Base-by-base conservation (phyloP, 2,329 filamentous ascomycete species). In the Ceratocystis ficicola region DNA sequence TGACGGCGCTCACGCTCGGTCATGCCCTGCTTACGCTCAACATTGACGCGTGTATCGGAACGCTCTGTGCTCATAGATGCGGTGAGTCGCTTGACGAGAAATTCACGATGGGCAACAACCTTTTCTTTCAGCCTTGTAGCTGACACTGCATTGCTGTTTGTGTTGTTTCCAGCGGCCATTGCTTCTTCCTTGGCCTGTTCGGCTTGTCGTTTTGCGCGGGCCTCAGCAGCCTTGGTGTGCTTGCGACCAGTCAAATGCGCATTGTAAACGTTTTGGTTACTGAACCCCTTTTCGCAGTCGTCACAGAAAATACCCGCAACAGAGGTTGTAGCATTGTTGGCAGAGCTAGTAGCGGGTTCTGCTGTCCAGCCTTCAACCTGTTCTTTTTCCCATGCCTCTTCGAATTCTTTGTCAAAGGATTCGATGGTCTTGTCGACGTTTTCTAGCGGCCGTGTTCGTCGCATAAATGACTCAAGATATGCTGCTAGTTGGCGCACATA, bases 11-110 rank as follows among this genome's bases (percentile, higher is more conserved):
- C 94, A 41, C 91, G 86, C 73, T 97, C 93, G 2, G 94, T 99
- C 91, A 99, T 96, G 70, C 93, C 93, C 74, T 95, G 90, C 75
- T 90, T 94, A 63, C 94, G 88, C 80, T 99, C 95, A 10, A 97
- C 91, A 72, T 99, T 97, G 71, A 94, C 87, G 62, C 89, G 84
- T 0, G 94, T 97, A 72, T 96, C 93, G 74, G 88, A 83, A 66
- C 93, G 87, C 73, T 96, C 90, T 15, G 87, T 88, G 73, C 89
- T 87, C 84, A 99, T 94, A 3, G 88, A 84, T 61, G 86, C 83
- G 8, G 90, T 85, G 5, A 99, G 81, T 65, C 87, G 88, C 73
- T 87, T 88, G 64, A 96, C 83, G 20, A 90, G 85, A 74, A 87
- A 87, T 73, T 99, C 94, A 65, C 91, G 86, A 73, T 94, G 89